phyloP scores from a whole-genome alignment of 176 grass and related monocot genomes.

The Juncus inflexus region DNA sequence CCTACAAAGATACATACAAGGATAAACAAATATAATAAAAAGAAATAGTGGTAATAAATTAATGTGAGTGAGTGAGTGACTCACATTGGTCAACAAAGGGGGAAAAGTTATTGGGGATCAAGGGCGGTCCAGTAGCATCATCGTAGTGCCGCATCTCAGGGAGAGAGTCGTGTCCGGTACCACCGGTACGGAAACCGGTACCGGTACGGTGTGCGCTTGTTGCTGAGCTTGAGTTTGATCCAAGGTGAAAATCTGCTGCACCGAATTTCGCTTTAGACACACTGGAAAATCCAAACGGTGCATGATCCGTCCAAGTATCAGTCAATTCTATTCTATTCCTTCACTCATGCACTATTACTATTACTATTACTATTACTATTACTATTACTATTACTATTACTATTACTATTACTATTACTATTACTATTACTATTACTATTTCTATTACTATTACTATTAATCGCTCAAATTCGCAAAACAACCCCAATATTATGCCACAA shows the following conservation, averaged over 20 bases:
- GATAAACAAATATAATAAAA: not conserved
- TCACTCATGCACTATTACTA: slow-evolving; percentile 13
- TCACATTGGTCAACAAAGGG: slow-evolving; percentile 49
- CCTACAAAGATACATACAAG: slow-evolving; percentile 27
- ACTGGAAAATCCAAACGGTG: slow-evolving; percentile 48
- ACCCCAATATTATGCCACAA: too few relatives aligned
- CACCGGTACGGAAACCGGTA: slow-evolving; percentile 34
- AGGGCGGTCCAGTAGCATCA: slow-evolving; percentile 37
- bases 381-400: slow-evolving; percentile 22
- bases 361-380: slow-evolving; percentile 20
- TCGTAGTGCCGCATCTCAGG: slow-evolving; percentile 93
- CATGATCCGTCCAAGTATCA: slow-evolving; percentile 52
- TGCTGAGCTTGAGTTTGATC: slow-evolving; percentile 12
- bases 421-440: slow-evolving; percentile 20
- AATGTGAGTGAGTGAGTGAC: slow-evolving; percentile 10
- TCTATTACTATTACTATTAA: slow-evolving; percentile 21
- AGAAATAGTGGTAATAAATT: slow-evolving; percentile 19
- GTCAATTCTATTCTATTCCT: slow-evolving; percentile 29
- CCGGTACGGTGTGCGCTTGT: not conserved
- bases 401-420: slow-evolving; percentile 24
- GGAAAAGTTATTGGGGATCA: slow-evolving; percentile 43
- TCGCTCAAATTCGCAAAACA: too few relatives aligned
- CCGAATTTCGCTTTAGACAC: slow-evolving; percentile 89
- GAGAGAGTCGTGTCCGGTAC: slow-evolving; percentile 96
- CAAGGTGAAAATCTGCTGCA: slow-evolving; percentile 80